Evolutionary conservation across 768 basidiomycete species (phyloP).

Genomic region (Rhizopogon rudus): DNA sequence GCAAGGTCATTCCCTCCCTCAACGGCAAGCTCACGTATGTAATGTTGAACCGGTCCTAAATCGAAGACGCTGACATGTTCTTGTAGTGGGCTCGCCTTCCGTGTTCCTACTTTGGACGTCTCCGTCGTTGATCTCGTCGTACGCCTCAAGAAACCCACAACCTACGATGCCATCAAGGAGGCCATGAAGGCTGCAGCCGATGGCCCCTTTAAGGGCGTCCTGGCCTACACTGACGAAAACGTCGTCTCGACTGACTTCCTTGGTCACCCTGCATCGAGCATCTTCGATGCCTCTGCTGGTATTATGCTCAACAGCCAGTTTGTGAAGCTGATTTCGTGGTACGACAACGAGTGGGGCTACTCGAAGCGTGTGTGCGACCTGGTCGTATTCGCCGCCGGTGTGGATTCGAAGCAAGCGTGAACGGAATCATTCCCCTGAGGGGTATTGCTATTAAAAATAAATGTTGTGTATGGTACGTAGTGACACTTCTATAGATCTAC

Average conservation of each 20-base stretch:
- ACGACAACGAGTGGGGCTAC: conserved; percentile 95
- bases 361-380: conserved; percentile 91
- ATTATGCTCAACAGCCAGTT: conserved; percentile 91
- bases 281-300: conserved; percentile 93
- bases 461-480: not conserved
- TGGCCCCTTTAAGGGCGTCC: conserved; percentile 63
- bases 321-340: conserved; percentile 96
- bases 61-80: conserved; percentile 4
- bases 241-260: conserved; percentile 95
- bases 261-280: conserved; percentile 72
- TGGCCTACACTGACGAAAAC: conserved; percentile 89
- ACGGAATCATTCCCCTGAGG: not conserved
- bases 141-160: conserved; percentile 79
- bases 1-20: conserved; percentile 93
- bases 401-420: conserved; percentile 41
- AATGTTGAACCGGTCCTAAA: not conserved
- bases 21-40: conserved; percentile 97
- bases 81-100: conserved; percentile 87
- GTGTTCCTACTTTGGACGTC: conserved; percentile 93
- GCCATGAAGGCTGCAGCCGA: conserved; percentile 77
- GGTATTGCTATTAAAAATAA: not conserved
- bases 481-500: not conserved
- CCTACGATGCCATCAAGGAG: conserved; percentile 89
- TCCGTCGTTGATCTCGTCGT: conserved; percentile 98
- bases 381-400: conserved; percentile 71